These are phyloP conservation scores for Astraeus odoratus DNA, from an alignment of 768 basidiomycete species.

Conservation along the genomic window DNA sequence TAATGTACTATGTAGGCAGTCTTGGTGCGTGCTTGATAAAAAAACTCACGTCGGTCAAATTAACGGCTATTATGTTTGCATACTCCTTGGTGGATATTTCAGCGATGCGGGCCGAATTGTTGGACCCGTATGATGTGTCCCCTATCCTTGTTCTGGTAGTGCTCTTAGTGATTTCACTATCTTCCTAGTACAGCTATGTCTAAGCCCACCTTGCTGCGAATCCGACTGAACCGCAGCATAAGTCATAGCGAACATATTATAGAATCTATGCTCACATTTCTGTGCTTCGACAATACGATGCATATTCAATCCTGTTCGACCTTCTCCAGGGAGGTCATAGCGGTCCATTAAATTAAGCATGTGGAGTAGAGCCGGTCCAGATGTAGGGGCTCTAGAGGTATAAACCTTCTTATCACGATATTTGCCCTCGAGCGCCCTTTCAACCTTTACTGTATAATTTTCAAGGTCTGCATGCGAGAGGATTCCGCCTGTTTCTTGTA, in stretches of 20 bases:
- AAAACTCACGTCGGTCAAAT: constrained; percentile 77
- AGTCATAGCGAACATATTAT: constrained; percentile 7
- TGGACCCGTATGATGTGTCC: constrained; percentile 60
- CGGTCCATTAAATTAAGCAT: constrained; percentile 87
- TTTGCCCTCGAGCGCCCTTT: constrained; percentile 68
- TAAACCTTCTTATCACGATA: constrained; percentile 78
- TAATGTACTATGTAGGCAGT: constrained; percentile 25
- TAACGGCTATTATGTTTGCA: constrained; percentile 49
- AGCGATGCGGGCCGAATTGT: constrained; percentile 47
- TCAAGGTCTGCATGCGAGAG: constrained; percentile 68
- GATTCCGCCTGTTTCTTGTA: constrained; percentile 70
- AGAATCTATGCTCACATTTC: constrained; percentile 55
- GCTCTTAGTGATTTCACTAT: constrained; percentile 6
- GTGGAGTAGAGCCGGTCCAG: constrained; percentile 84
- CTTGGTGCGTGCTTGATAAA: background rate
- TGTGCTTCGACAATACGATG: constrained; percentile 82
- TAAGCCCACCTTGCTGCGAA: constrained; percentile 52
- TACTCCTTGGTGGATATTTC: constrained; percentile 67
- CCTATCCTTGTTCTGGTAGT: constrained; percentile 73
- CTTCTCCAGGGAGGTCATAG: constrained; percentile 47
- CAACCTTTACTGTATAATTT: constrained; percentile 60
- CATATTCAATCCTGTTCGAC: constrained; percentile 53
- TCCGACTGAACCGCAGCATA: constrained; percentile 36
- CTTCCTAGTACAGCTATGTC: background rate
- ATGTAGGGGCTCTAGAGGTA: constrained; percentile 78